These are phyloP conservation scores for Verticillium klebahnii DNA, from an alignment of 2,329 filamentous ascomycete genomes.

Conservation along the genomic window DNA sequence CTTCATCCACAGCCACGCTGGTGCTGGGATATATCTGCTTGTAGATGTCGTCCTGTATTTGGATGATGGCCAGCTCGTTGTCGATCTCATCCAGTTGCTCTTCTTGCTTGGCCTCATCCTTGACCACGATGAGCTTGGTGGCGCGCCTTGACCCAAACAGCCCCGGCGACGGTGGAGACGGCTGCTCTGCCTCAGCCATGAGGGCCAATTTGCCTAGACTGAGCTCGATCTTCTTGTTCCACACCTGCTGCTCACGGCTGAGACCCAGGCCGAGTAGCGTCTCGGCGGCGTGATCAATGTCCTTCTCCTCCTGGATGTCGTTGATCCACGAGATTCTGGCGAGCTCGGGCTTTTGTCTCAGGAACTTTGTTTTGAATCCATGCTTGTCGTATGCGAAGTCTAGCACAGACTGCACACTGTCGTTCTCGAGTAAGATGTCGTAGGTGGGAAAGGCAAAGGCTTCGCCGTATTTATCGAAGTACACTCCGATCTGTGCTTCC, in stretches of 20 bases:
- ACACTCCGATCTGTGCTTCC: slow-evolving; percentile 39
- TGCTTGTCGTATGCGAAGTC: slow-evolving; percentile 65
- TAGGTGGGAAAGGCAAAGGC: slow-evolving; percentile 75
- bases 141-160: slow-evolving; percentile 22
- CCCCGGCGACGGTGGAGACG: slow-evolving; percentile 12
- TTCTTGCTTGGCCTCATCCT: slow-evolving; percentile 31
- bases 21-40: slow-evolving; percentile 65
- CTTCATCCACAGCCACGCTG: slow-evolving; percentile 69
- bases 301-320: slow-evolving; percentile 71
- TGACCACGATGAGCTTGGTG: slow-evolving; percentile 28
- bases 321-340: slow-evolving; percentile 93
- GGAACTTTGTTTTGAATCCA: slow-evolving; percentile 70
- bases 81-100: slow-evolving; percentile 50
- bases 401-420: slow-evolving; percentile 64
- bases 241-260: slow-evolving; percentile 70
- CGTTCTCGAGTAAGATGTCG: slow-evolving; percentile 65
- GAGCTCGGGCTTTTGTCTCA: slow-evolving; percentile 66
- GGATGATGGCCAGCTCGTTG: slow-evolving; percentile 62
- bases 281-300: slow-evolving; percentile 68
- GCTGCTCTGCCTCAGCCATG: slow-evolving; percentile 54
- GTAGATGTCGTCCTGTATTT: slow-evolving; percentile 76
- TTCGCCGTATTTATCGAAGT: slow-evolving; percentile 62
- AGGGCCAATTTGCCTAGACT: slow-evolving; percentile 81
- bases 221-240: slow-evolving; percentile 91
- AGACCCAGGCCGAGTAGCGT: slow-evolving; percentile 68